Evolutionary conservation across 2,329 filamentous ascomycete species (phyloP), one percentile per base, ranked within the genome.

Genomic region (Westerdykella ornata): DNA sequence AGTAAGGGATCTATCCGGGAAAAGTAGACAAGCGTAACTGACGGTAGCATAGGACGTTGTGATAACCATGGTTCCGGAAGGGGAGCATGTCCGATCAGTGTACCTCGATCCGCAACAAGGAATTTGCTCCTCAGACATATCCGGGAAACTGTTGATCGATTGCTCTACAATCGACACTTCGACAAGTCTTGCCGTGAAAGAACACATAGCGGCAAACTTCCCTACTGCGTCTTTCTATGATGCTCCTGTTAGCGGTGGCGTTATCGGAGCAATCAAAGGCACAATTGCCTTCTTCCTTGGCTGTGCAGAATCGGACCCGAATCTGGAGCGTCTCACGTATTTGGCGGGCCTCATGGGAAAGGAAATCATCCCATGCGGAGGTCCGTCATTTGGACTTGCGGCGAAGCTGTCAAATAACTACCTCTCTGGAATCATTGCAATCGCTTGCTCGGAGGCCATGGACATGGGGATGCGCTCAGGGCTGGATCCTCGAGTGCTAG

Each of bases 321-420:
- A 75, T 41, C 47, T 76, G 8, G 46, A 61, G 9, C 62, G 61
- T 5, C 56, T 80, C 6, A 63, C 59, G n/a, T 44, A 54, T 15
- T 51, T 80, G 4, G 59, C 78, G 18, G 47, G 61, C 11, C 58
- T 72, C 32, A 78, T 81, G 73, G 77, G 77, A 19, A 67, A 66
- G 34, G 65, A 73, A 38, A 61, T 78, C 31, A 73, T 81, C 37
- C 66, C 75, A 4, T 81, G 77, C 48, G 77, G 77, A 3, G 75
- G 71, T 0, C 70, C 74, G 0, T 73, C 72, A 0, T 66, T 79
- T 0, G 77, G 78, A 0, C 68, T 81, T 3, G 72, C 75, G 0
- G 76, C 77, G 0, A 81, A 81, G 58, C 61, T 81, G 5, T 77
- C 71, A 41, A 81, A 81, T 53, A 81, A 81, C 51, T 81, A 81